Conservation (phyloP, 78 protist species). For the Polysphondylium violaceum region DNA sequence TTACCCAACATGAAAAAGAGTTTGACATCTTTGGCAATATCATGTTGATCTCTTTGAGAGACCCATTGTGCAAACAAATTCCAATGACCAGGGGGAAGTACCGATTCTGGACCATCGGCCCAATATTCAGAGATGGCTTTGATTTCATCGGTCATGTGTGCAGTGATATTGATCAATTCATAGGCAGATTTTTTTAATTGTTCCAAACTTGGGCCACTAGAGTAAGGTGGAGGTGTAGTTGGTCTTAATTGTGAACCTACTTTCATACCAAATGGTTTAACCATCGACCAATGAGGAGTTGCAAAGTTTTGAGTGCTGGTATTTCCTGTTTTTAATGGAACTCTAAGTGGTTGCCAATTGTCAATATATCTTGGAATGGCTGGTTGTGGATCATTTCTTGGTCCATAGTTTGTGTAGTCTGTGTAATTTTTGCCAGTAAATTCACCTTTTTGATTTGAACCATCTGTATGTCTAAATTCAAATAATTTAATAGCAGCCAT, state of each 20-base stretch:
- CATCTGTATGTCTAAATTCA: conserved; percentile 34
- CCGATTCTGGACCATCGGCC: conserved; percentile 50
- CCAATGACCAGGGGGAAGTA: conserved; percentile 65
- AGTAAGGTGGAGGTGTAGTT: not conserved
- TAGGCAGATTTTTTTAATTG: not conserved
- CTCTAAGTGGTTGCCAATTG: conserved; percentile 51
- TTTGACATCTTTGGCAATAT: conserved; percentile 29
- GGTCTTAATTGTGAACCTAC: conserved; percentile 24
- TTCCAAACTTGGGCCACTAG: not conserved
- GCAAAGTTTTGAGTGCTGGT: conserved; percentile 14
- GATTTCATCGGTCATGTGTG: conserved; percentile 27
- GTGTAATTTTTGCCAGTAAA: conserved; percentile 12
- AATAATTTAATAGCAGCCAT: conserved; percentile 15
- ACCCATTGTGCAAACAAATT: conserved; percentile 14
- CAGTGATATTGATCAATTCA: conserved; percentile 3
- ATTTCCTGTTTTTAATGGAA: not conserved
- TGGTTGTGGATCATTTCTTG: conserved; percentile 42
- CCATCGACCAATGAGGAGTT: conserved; percentile 51
- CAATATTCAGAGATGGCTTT: conserved; percentile 41
- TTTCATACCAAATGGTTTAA: conserved; percentile 12
- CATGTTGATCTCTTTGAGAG: conserved; percentile 20
- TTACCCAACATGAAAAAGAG: conserved; percentile 43
- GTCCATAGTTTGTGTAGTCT: conserved; percentile 34
- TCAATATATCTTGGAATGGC: conserved; percentile 8
- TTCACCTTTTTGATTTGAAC: conserved; percentile 39